Evolutionary conservation across 768 basidiomycete species (phyloP), one percentile per base, ranked within the genome.

Genomic region (Termitomyces sp.): DNA sequence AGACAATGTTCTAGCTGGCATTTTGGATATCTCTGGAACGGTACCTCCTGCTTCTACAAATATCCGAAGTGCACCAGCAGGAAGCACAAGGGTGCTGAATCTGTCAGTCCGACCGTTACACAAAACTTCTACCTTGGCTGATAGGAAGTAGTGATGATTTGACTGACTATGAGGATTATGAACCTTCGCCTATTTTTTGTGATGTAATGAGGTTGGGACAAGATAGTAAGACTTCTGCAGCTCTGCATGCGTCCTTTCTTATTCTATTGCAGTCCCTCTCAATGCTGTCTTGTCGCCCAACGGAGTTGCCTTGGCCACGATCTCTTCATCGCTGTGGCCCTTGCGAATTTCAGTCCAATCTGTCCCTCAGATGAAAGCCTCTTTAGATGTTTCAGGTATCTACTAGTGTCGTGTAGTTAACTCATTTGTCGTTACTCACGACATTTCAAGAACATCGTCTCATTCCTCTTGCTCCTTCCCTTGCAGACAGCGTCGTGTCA

Each of bases 271-370:
- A 92, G 89, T 87, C 56, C 86, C 88, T 3, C 66, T 84, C 28
- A 78, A 75, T 58, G 77, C 80, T 16, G 69, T 71, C 1, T 54
- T 78, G 3, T 92, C 90, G 5, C 88, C 81, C 33, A 90, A 87
- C 62, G 71, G 76, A 51, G 69, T 73, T 11, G 72, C 89, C 41
- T 59, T 89, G 9, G 86, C 82, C 62, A 77, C 80, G 8, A 61
- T 80, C 4, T 78, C 86, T 5, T 76, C 79, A 1, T 74, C 80
- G 36, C 61, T 73, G 30, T 74, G 71, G 61, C 64, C 73, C 13
- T 59, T 70, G 13, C 74, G 72, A 61, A 75, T 71, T 24, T 67
- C 76, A 24, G 68, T 84, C 3, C 76, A 84, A 57, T 46, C 67
- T 41, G 67, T 83, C 28, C 85, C 85, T 10, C 72, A 67, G 58